Conservation (phyloP, 208 protist species). For the Crithidia acanthocephali region DNA sequence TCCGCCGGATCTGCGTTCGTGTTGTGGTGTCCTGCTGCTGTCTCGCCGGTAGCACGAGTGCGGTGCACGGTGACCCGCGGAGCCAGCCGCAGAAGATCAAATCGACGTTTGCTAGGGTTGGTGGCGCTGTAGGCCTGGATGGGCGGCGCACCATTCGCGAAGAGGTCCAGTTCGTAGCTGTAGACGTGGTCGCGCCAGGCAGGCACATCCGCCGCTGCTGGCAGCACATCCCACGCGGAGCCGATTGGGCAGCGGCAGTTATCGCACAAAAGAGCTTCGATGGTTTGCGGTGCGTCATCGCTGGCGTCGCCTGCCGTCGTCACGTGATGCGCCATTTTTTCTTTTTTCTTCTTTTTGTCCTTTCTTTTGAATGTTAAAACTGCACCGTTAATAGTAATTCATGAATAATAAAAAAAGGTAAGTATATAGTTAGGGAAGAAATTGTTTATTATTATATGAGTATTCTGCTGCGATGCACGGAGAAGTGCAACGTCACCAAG, state of each 20-base stretch:
- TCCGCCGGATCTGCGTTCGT: too few relatives aligned
- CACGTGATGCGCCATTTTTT: too few relatives aligned
- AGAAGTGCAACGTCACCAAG: too few relatives aligned
- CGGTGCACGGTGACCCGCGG: constrained; percentile 25
- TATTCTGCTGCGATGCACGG: too few relatives aligned
- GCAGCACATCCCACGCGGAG: constrained; percentile 50
- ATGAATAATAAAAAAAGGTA: too few relatives aligned
- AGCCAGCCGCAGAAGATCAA: constrained; percentile 72
- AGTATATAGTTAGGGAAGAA: too few relatives aligned
- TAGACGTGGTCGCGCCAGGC: constrained; percentile 67
- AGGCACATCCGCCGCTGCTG: constrained; percentile 28
- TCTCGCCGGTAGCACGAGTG: too few relatives aligned
- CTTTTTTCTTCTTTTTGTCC: neutral
- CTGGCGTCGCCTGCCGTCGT: too few relatives aligned
- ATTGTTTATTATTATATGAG: too few relatives aligned
- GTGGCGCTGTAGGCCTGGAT: constrained; percentile 85
- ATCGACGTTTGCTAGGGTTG: constrained; percentile 65
- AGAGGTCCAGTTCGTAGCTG: constrained; percentile 80
- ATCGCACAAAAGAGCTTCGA: constrained; percentile 59
- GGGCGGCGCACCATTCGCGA: constrained; percentile 36
- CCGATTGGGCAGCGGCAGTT: constrained; percentile 53
- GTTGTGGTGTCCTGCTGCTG: too few relatives aligned
- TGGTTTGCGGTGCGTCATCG: neutral
- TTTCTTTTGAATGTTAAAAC: too few relatives aligned
- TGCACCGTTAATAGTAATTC: too few relatives aligned